These are phyloP conservation scores for Potentilla sterilis DNA, from an alignment of 306 rosid species.

Conservation along the genomic window DNA sequence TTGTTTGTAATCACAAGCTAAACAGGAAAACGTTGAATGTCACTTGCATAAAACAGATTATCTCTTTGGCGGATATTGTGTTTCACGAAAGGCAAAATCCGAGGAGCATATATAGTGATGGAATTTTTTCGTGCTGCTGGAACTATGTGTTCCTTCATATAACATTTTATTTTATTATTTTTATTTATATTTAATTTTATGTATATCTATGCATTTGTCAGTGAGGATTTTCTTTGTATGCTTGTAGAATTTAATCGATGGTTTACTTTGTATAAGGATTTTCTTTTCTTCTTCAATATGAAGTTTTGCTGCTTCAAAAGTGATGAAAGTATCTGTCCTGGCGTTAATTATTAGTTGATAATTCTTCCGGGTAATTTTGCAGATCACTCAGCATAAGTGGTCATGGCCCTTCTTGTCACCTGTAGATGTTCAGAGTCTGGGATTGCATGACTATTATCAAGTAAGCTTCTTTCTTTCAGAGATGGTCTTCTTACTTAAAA, in stretches of 20 bases:
- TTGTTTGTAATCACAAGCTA: neutral
- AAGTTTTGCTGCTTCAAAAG: neutral
- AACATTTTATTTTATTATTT: neutral
- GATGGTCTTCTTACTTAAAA: neutral
- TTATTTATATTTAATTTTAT: neutral
- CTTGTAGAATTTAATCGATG: neutral
- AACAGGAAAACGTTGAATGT: neutral
- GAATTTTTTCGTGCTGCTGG: neutral
- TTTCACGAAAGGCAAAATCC: neutral
- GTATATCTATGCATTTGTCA: neutral
- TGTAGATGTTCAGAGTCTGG: conserved; percentile 77
- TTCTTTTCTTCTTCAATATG: neutral
- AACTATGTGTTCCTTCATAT: neutral
- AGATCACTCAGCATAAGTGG: conserved; percentile 90
- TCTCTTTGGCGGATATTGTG: neutral
- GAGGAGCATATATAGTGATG: neutral
- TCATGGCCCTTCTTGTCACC: conserved; percentile 95
- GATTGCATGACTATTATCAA: conserved; percentile 73
- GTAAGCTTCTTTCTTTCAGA: conserved; percentile 36
- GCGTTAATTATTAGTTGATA: conserved; percentile 11
- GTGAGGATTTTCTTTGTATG: neutral
- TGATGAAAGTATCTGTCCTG: neutral
- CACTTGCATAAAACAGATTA: neutral
- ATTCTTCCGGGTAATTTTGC: conserved; percentile 10
- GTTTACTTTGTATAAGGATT: neutral